Percentiles rank a stretch among this genome's conserved stretches.
These are phyloP conservation scores for Aspergillus sp. DNA, from an alignment of 2,329 filamentous ascomycete genomes.

Conservation along the genomic window DNA sequence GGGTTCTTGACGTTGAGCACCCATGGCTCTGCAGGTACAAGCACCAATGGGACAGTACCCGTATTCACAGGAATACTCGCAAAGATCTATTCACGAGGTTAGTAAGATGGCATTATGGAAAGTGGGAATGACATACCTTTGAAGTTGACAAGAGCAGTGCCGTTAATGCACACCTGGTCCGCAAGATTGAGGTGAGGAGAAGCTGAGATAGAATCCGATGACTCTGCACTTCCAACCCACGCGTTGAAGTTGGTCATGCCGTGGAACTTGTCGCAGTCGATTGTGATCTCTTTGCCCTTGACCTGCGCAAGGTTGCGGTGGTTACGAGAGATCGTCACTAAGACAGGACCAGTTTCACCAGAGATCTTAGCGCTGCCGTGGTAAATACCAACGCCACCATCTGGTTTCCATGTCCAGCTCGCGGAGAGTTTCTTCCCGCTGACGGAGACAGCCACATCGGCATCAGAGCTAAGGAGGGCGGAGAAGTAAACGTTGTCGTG, in stretches of 20 bases:
- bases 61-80: conserved; percentile 19
- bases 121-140: background rate
- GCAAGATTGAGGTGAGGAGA: conserved; percentile 2
- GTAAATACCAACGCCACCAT: conserved; percentile 28
- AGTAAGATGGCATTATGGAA: too few relatives aligned
- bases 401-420: conserved; percentile 21
- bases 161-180: conserved; percentile 16
- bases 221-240: conserved; percentile 23
- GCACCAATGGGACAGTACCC: conserved; percentile 22
- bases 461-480: conserved; percentile 29
- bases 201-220: background rate
- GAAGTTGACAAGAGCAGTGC: conserved; percentile 10
- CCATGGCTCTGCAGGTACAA: conserved; percentile 17
- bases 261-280: conserved; percentile 12
- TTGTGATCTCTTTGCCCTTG: conserved; percentile 18
- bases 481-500: conserved; percentile 23
- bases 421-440: conserved; percentile 17
- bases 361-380: conserved; percentile 24
- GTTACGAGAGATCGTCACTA: conserved; percentile 20
- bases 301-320: conserved; percentile 16
- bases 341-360: conserved; percentile 16
- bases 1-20: conserved; percentile 4
- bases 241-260: conserved; percentile 34
- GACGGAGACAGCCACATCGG: conserved; percentile 27
- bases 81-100: conserved; percentile 8